Conservation (phyloP, 2,329 filamentous ascomycete genomes). For the Akanthomyces lecanii region DNA sequence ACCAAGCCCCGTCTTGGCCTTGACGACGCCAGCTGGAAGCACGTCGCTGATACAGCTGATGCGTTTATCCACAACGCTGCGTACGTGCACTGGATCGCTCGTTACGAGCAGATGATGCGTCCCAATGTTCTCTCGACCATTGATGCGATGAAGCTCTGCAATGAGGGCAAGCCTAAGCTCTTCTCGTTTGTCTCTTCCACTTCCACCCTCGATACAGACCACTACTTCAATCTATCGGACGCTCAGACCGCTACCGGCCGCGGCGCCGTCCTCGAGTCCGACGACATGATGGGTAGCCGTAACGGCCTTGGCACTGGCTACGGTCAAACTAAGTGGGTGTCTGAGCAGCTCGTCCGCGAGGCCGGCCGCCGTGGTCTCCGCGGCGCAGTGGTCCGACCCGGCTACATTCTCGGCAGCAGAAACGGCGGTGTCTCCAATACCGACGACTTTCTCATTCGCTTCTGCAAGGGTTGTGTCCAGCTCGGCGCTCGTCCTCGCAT, state of each 20-base stretch:
- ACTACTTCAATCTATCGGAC: conserved; percentile 73
- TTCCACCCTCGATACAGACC: conserved; percentile 79
- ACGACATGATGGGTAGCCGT: conserved; percentile 73
- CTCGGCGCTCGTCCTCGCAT: conserved; percentile 70
- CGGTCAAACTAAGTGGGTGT: conserved; percentile 84
- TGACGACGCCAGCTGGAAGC: conserved; percentile 60
- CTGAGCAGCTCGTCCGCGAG: conserved; percentile 65
- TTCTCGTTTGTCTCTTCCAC: conserved; percentile 75
- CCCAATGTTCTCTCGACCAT: conserved; percentile 81
- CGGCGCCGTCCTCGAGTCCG: conserved; percentile 64
- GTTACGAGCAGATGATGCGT: conserved; percentile 66
- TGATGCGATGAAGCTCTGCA: conserved; percentile 70
- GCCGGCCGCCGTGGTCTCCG: conserved; percentile 72
- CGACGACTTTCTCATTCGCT: conserved; percentile 85
- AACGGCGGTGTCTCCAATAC: conserved; percentile 68
- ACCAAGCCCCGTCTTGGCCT: conserved; percentile 70
- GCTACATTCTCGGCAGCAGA: conserved; percentile 77
- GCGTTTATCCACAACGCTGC: conserved; percentile 80
- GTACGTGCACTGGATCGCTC: conserved; percentile 74
- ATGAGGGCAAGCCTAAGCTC: conserved; percentile 70
- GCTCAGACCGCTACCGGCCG: conserved; percentile 57
- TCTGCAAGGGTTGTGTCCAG: conserved; percentile 85
- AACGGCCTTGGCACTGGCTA: conserved; percentile 81
- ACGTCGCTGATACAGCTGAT: conserved; percentile 62
- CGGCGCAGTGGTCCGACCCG: conserved; percentile 74